Conservation (phyloP, 345 rosid species). For the Rubroshorea leprosula region DNA sequence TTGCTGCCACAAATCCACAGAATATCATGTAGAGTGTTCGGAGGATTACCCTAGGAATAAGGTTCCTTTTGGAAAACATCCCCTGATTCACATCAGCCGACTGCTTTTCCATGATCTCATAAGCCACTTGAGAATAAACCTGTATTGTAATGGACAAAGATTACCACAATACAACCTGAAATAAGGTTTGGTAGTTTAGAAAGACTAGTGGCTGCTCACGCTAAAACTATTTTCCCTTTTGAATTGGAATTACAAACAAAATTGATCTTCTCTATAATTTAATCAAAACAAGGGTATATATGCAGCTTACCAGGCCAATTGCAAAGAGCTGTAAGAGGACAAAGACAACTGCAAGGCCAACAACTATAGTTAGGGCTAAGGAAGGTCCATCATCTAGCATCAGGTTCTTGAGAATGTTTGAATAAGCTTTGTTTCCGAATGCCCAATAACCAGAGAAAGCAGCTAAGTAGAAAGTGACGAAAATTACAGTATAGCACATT, state of each 20-base stretch:
- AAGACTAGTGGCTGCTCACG: no score
- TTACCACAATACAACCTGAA: no score
- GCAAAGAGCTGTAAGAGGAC: conserved; percentile 92
- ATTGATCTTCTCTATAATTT: no score
- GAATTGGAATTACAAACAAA: no score
- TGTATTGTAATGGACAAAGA: conserved; percentile 19
- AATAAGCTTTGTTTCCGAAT: conserved; percentile 66
- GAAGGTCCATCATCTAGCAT: conserved; percentile 79
- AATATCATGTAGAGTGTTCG: conserved; percentile 65
- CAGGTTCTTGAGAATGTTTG: conserved; percentile 82
- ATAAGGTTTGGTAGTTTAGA: no score
- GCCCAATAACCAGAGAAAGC: conserved; percentile 78
- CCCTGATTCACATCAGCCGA: conserved; percentile 80
- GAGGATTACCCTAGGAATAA: conserved; percentile 65
- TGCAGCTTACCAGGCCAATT: conserved; percentile 70
- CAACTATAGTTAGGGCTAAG: conserved; percentile 66
- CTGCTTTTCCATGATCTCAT: conserved; percentile 80
- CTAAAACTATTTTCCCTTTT: no score
- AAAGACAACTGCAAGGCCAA: conserved; percentile 66
- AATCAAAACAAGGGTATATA: not conserved
- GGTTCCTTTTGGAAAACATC: conserved; percentile 73
- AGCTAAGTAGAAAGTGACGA: conserved; percentile 77
- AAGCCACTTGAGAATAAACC: conserved; percentile 99
- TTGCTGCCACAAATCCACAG: conserved; percentile 89
- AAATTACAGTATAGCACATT: conserved; percentile 73